Conservation (phyloP, 176 grass and related monocot species). For the Musa beccarii region DNA sequence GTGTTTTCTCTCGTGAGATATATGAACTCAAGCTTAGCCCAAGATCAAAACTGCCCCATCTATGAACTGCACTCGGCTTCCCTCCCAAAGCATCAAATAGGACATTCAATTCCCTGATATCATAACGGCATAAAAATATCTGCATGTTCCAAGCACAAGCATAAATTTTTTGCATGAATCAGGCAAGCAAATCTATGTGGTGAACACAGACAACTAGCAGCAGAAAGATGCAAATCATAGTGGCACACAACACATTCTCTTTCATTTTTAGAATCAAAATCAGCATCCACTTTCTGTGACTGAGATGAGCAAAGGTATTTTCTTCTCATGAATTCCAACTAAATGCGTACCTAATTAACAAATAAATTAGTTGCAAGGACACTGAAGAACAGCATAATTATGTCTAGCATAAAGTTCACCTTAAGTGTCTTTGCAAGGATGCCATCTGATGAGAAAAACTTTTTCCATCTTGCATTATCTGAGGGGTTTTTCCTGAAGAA, state of each 20-base stretch:
- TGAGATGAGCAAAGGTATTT: slow-evolving; percentile 49
- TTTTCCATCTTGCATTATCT: slow-evolving; percentile 74
- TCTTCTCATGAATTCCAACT: slow-evolving; percentile 50
- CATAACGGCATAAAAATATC: slow-evolving; percentile 71
- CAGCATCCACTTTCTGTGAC: slow-evolving; percentile 65
- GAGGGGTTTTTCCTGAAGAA: slow-evolving; percentile 50
- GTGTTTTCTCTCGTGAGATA: slow-evolving; percentile 38
- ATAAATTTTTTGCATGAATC: slow-evolving; percentile 75
- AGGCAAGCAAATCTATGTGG: slow-evolving; percentile 61
- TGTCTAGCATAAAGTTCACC: slow-evolving; percentile 34
- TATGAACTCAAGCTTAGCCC: slow-evolving; percentile 63
- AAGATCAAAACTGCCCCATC: slow-evolving; percentile 71
- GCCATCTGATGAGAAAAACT: slow-evolving; percentile 50
- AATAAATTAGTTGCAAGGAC: slow-evolving; percentile 21
- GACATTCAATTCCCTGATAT: slow-evolving; percentile 71
- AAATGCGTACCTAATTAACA: slow-evolving; percentile 50
- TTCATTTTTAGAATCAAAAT: slow-evolving; percentile 57
- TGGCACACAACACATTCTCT: slow-evolving; percentile 78
- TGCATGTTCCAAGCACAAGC: slow-evolving; percentile 69
- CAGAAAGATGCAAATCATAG: slow-evolving; percentile 95
- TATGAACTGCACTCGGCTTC: slow-evolving; percentile 84
- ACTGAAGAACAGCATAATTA: not conserved
- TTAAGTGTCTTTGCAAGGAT: slow-evolving; percentile 63
- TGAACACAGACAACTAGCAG: slow-evolving; percentile 59
- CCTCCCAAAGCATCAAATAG: slow-evolving; percentile 82